A percentile compares a stretch with the other conserved stretches of the same genome.
Conservation (phyloP, 331 rosid genomes). For the Quercus phellos region DNA sequence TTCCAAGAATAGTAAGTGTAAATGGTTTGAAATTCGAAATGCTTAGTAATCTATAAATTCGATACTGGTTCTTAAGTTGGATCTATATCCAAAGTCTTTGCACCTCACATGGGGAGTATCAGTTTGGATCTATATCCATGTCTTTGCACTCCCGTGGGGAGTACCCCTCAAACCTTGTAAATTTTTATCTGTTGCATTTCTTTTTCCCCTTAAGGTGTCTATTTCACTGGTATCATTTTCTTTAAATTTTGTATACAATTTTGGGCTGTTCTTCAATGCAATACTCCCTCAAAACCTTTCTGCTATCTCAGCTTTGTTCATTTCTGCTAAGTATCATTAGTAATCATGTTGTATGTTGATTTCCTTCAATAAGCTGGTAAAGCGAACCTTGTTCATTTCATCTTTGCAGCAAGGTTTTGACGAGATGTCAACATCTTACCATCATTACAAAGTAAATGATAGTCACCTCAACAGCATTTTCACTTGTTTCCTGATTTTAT, state of each 20-base stretch:
- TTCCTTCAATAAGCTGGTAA: neutral
- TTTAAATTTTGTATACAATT: neutral
- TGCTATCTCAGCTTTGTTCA: neutral
- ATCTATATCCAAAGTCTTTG: no score
- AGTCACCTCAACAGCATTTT: constrained; percentile 2
- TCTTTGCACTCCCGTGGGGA: neutral
- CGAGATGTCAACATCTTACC: neutral
- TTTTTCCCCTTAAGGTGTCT: neutral
- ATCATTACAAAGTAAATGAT: neutral
- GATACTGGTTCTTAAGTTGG: neutral
- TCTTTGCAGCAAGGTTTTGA: neutral
- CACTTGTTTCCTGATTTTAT: neutral
- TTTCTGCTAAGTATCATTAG: neutral
- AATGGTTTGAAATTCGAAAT: neutral
- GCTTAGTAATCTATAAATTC: neutral
- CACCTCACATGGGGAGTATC: no score
- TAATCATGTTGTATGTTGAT: no score
- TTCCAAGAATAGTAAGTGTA: neutral
- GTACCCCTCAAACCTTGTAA: neutral
- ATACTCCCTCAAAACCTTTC: neutral
- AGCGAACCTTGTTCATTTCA: neutral
- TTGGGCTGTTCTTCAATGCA: neutral
- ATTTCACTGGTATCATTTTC: neutral
- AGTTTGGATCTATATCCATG: neutral
- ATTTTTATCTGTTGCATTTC: neutral